phyloP scores from a whole-genome alignment of 1,284 basidiomycete genomes.

The Microbotryum intermedium region DNA sequence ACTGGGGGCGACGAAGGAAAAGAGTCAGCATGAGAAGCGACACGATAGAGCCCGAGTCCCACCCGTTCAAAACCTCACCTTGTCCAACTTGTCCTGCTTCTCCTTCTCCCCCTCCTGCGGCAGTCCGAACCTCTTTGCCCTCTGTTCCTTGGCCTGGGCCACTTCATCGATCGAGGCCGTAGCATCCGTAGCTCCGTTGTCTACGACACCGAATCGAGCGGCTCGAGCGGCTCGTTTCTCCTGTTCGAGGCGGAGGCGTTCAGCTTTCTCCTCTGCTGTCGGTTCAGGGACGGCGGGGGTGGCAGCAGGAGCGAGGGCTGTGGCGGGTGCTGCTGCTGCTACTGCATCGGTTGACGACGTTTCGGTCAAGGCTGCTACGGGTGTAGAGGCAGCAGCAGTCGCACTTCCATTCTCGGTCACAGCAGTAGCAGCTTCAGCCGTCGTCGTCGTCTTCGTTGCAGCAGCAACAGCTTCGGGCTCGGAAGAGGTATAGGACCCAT shows the following conservation, averaged over 20 bases:
- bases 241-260: slow-evolving; percentile 4
- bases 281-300: background rate
- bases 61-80: slow-evolving; percentile 6
- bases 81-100: slow-evolving; percentile 4
- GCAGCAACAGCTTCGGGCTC: background rate
- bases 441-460: background rate
- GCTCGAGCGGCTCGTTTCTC: slow-evolving; percentile 40
- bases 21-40: background rate
- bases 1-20: background rate
- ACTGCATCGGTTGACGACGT: background rate
- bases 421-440: background rate
- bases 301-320: slow-evolving; percentile 2
- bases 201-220: slow-evolving; percentile 39
- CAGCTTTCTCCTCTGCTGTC: slow-evolving; percentile 2
- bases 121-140: slow-evolving; percentile 12
- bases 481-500: background rate
- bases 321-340: background rate
- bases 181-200: background rate
- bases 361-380: too few relatives aligned
- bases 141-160: background rate
- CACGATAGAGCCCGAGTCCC: background rate
- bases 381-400: too few relatives aligned
- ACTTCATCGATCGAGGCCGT: background rate
- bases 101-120: background rate
- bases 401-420: too few relatives aligned